A percentile compares a stretch with the other conserved stretches of the same genome.
Evolutionary conservation across 2,329 filamentous ascomycete genomes (phyloP).

Genomic region (Botrytis byssoidea): DNA sequence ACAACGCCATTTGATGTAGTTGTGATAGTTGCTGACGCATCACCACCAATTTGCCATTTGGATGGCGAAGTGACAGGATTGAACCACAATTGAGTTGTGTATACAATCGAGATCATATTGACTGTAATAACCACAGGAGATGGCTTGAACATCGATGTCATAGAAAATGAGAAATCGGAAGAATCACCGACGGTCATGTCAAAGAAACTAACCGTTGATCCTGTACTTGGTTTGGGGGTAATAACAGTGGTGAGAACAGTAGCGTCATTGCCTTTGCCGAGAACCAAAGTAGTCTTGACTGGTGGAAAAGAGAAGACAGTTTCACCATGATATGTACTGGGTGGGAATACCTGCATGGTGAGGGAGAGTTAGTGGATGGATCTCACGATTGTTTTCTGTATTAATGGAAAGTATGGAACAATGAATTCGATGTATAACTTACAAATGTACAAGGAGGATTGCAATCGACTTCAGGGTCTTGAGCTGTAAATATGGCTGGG

Average conservation of each 20-base stretch:
- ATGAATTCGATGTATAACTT: neutral
- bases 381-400: too few species aligned
- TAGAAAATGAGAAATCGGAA: neutral
- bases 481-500: neutral
- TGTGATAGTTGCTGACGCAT: neutral
- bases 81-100: constrained; percentile 3
- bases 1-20: neutral
- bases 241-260: neutral
- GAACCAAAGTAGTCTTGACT: neutral
- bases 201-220: neutral
- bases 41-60: neutral
- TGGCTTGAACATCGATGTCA: constrained; percentile 11
- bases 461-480: neutral
- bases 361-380: neutral
- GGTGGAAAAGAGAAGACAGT: neutral
- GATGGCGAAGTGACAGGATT: neutral
- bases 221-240: neutral
- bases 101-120: constrained; percentile 4
- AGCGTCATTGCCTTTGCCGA: neutral
- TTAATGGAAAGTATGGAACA: neutral
- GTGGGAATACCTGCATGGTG: neutral
- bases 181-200: neutral
- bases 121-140: neutral
- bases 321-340: constrained; percentile 1
- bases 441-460: constrained; percentile 2